Conservation (phyloP, 2,329 filamentous ascomycete genomes). For the Colletotrichum siamense region DNA sequence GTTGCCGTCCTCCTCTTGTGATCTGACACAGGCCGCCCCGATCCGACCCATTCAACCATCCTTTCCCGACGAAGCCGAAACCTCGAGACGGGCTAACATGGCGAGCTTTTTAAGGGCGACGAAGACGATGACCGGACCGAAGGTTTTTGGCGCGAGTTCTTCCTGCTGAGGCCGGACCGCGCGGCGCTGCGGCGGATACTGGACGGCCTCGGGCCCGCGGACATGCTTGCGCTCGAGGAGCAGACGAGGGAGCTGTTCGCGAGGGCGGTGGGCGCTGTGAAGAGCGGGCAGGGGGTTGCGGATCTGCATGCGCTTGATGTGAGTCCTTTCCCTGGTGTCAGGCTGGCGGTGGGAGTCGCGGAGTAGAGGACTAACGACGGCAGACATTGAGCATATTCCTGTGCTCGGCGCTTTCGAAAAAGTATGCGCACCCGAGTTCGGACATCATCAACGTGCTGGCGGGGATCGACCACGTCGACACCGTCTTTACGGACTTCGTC, state of each 20-base stretch:
- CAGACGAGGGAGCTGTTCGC: conserved; percentile 81
- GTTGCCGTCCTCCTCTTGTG: not conserved
- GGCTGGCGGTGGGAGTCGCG: not conserved
- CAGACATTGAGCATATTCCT: conserved; percentile 92
- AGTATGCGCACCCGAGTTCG: conserved; percentile 92
- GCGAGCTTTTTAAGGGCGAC: conserved; percentile 48
- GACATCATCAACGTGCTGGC: conserved; percentile 92
- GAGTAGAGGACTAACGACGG: not conserved
- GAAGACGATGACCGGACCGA: conserved; percentile 76
- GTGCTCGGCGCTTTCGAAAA: conserved; percentile 81
- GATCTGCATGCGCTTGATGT: conserved; percentile 89
- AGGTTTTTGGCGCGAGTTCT: conserved; percentile 97
- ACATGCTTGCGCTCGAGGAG: conserved; percentile 78
- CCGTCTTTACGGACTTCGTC: conserved; percentile 88
- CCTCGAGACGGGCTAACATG: not conserved
- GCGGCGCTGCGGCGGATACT: conserved; percentile 71
- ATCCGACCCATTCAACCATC: not conserved
- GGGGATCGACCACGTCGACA: conserved; percentile 87
- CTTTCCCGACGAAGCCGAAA: not conserved
- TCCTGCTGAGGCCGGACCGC: conserved; percentile 83
- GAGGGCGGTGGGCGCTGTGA: conserved; percentile 73
- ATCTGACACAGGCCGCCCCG: not conserved
- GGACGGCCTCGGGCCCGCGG: conserved; percentile 72
- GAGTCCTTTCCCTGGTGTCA: conserved; percentile 35
- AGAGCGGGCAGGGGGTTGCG: conserved; percentile 62